These are phyloP conservation scores for Penicillium sp. DNA, from an alignment of 2,329 filamentous ascomycete genomes.

Conservation along the genomic window DNA sequence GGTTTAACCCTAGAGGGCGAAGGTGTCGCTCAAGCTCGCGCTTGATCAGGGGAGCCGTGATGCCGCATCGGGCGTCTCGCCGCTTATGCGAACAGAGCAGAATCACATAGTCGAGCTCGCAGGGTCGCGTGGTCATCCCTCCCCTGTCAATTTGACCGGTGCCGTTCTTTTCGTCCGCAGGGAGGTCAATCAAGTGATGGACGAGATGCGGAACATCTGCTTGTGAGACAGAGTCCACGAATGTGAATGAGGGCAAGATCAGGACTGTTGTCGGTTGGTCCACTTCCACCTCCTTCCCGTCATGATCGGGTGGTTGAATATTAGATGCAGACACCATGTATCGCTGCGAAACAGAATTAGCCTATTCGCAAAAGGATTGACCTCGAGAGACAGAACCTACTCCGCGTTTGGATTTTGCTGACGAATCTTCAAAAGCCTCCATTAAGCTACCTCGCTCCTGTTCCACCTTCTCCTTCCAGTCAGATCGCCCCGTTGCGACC, in stretches of 20 bases:
- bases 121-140: constrained; percentile 57
- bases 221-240: constrained; percentile 77
- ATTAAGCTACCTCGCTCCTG: constrained; percentile 55
- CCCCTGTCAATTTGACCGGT: constrained; percentile 44
- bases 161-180: constrained; percentile 52
- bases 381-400: constrained; percentile 48
- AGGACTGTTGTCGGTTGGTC: constrained; percentile 68
- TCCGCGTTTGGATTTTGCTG: constrained; percentile 66
- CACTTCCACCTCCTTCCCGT: constrained; percentile 8
- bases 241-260: constrained; percentile 78
- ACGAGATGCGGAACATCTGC: constrained; percentile 67
- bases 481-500: constrained; percentile 44
- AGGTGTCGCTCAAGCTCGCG: constrained; percentile 83
- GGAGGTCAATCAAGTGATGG: constrained; percentile 64
- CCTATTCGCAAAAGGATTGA: not conserved
- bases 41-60: constrained; percentile 79
- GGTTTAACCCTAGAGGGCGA: constrained; percentile 74
- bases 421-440: constrained; percentile 50
- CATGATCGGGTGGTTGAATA: constrained; percentile 27
- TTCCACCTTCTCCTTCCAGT: constrained; percentile 43
- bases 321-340: constrained; percentile 46
- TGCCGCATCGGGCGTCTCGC: constrained; percentile 86
- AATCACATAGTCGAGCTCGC: constrained; percentile 79
- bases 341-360: constrained; percentile 24
- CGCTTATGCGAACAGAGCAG: constrained; percentile 88